Evolutionary conservation across 768 basidiomycete species (phyloP).

Genomic region (Naematelia aurantialba): DNA sequence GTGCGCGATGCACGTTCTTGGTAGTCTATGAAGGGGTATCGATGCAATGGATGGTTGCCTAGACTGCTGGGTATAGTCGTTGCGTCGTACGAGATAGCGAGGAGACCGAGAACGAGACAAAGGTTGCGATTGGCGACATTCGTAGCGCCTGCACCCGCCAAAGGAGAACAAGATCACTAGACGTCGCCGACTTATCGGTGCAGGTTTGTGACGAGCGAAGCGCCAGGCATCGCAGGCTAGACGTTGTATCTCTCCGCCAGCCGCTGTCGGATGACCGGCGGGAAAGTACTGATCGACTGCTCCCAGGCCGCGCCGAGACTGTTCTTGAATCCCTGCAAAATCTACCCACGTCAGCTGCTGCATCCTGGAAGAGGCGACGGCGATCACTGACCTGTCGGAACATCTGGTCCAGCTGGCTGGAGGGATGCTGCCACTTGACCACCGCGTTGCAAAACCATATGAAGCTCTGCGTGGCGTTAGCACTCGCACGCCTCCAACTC

Average conservation of each 20-base stretch:
- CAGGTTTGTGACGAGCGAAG: too few relatives aligned
- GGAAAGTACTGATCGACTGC: slow-evolving; percentile 75
- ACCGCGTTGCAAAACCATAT: slow-evolving; percentile 98
- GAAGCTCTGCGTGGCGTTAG: slow-evolving; percentile 62
- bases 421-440: slow-evolving; percentile 89
- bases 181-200: too few relatives aligned
- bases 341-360: slow-evolving; percentile 50
- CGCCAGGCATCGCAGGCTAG: slow-evolving; percentile 43
- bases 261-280: slow-evolving; percentile 81
- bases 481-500: not conserved
- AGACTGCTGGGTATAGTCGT: not conserved
- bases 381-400: slow-evolving; percentile 62
- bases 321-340: slow-evolving; percentile 83
- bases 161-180: too few relatives aligned
- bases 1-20: not conserved
- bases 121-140: too few relatives aligned
- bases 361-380: not conserved
- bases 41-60: not conserved
- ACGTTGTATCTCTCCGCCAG: slow-evolving; percentile 83
- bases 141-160: too few relatives aligned
- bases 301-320: slow-evolving; percentile 78
- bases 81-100: not conserved
- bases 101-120: not conserved
- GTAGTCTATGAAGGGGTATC: not conserved
- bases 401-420: slow-evolving; percentile 85